phyloP scores from a whole-genome alignment of 2,329 filamentous ascomycete species.

The Botrytis byssoidea region DNA sequence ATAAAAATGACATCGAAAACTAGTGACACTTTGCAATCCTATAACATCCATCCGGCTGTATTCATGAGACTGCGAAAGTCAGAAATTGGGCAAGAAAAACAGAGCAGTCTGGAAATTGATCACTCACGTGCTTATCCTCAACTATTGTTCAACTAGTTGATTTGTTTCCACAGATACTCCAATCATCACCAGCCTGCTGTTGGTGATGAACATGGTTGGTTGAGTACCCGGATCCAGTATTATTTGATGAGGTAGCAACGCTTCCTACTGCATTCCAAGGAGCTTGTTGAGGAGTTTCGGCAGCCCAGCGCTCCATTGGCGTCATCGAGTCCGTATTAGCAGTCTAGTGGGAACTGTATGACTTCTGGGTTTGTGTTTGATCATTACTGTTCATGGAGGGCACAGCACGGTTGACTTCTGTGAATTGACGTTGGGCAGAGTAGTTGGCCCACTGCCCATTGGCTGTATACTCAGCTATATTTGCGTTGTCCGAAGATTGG shows the following conservation, averaged over 20 bases:
- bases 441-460: neutral
- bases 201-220: neutral
- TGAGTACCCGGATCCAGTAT: too few relatives aligned
- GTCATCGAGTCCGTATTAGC: neutral
- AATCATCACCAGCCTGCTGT: neutral
- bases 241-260: neutral
- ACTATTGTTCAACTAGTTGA: neutral
- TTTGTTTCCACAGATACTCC: constrained; percentile 7
- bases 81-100: neutral
- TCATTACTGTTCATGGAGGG: too few relatives aligned
- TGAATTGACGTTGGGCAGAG: neutral
- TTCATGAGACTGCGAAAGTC: neutral
- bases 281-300: neutral
- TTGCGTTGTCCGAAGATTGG: neutral
- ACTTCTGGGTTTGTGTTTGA: neutral
- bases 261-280: constrained; percentile 6
- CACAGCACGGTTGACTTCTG: neutral
- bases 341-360: neutral
- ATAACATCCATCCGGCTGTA: neutral
- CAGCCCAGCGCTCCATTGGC: neutral
- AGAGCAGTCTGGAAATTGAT: neutral
- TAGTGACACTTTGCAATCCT: neutral
- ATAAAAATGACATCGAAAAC: neutral
- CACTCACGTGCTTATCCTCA: neutral
- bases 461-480: neutral